A percentile compares a stretch with the other conserved stretches of the same genome.
Evolutionary conservation across 768 basidiomycete species (phyloP).

Genomic region (Phaffia tasmanica): DNA sequence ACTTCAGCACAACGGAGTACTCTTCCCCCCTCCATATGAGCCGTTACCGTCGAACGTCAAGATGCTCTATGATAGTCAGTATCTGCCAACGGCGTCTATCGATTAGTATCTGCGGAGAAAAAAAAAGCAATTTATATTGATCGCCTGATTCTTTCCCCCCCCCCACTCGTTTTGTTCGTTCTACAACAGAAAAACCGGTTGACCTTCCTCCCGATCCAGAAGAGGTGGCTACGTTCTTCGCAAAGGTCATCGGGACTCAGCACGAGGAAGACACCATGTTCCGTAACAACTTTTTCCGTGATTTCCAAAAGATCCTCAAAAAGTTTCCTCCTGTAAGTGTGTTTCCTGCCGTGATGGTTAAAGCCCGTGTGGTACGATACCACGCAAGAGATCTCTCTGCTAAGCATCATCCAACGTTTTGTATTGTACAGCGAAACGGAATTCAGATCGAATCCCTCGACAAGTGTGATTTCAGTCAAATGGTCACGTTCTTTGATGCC

Average conservation of each 20-base stretch:
- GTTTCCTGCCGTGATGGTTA: constrained; percentile 2
- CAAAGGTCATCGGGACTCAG: constrained; percentile 78
- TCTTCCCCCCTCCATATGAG: constrained; percentile 92
- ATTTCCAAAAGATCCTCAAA: constrained; percentile 67
- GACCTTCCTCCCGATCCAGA: constrained; percentile 75
- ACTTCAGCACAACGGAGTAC: constrained; percentile 85
- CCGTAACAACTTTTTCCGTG: constrained; percentile 90
- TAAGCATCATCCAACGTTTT: neutral
- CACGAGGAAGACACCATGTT: constrained; percentile 80
- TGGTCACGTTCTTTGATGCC: constrained; percentile 81
- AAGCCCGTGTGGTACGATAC: too few relatives aligned
- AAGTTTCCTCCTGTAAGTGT: constrained; percentile 68
- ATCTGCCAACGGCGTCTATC: neutral
- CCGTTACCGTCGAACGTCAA: constrained; percentile 68
- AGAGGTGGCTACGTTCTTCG: constrained; percentile 96
- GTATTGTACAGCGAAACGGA: constrained; percentile 47
- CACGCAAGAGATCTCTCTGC: neutral
- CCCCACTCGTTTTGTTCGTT: neutral
- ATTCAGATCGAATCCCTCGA: constrained; percentile 64
- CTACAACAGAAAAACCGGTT: constrained; percentile 56
- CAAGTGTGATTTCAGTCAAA: constrained; percentile 84
- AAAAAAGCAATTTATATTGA: neutral
- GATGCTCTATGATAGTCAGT: constrained; percentile 87
- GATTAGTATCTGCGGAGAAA: constrained; percentile 13
- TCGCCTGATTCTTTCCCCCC: constrained; percentile 4